Base-by-base conservation (phyloP, 352 stramenopile genomes). In the Thraustotheca clavata region DNA sequence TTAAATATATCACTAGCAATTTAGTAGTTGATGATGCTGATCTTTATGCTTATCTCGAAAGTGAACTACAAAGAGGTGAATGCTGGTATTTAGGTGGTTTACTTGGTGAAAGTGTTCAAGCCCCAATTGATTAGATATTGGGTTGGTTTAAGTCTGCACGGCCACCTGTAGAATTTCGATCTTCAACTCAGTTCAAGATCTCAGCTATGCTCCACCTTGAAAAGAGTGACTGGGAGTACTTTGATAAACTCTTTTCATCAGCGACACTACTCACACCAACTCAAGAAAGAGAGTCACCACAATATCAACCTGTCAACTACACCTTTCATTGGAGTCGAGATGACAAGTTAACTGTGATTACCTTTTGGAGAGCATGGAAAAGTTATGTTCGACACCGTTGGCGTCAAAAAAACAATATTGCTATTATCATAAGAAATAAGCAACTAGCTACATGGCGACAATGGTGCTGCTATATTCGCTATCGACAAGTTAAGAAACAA, bases 221-320 rank as follows among this genome's bases (percentile, higher is more conserved):
- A 33, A 40, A 31, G 12, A 47, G 47, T 27, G 57, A 65, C 57
- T 65, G 57, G 57, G 14, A 11, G 57, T 52, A 50, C 16, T 65
- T 65, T 26, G 57, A 65, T 32, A 40, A 43, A 22, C 57, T 65
- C 24, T 33, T 65, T 18, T n/a, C 22, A 1, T 26, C n/a, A 6
- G 57, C 57, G 24, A 33, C 57, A 9, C 57, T 46, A 3, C 16
- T 65, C 27, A 32, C 6, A 7, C 57, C 35, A n/a, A 14, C 24
- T 46, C 11, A 48, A 9, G 14, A 7, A n/a, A 54, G 18, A 31
- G 26, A 36, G 12, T 38, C 43, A 14, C 14, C 14, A 14, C 43
- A n/a, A n/a, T n/a, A 50, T 14, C 22, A 6, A 22, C 12, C 8
- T 8, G 27, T 61, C 52, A 4, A 20, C 34, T 4, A 18, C 52